Conservation (phyloP, 192 early-diverging fungal genomes). For the Endogone sp. region DNA sequence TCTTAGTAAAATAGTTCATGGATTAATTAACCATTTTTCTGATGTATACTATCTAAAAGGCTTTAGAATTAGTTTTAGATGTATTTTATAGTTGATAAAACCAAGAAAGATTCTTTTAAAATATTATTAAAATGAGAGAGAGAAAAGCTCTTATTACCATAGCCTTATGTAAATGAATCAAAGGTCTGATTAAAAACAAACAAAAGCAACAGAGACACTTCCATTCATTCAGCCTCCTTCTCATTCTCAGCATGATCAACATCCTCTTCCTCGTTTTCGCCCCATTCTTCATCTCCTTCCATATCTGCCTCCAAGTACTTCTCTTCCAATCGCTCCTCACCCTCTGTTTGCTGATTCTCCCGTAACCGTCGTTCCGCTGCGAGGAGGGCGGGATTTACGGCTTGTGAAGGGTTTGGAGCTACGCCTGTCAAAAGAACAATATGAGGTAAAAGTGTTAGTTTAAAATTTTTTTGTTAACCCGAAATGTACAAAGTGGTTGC, state of each 20-base stretch:
- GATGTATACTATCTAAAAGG: too few relatives aligned
- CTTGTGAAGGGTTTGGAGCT: neutral
- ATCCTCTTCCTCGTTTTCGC: neutral
- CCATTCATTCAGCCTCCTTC: neutral
- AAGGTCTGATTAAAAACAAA: neutral
- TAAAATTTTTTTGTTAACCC: too few relatives aligned
- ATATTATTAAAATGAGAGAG: too few relatives aligned
- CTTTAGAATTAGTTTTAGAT: too few relatives aligned
- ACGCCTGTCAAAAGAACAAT: neutral
- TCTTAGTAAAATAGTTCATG: too few relatives aligned
- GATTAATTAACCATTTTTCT: too few relatives aligned
- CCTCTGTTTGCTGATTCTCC: neutral
- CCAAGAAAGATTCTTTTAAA: too few relatives aligned
- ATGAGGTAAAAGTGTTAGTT: too few relatives aligned
- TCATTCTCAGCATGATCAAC: neutral
- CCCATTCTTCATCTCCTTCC: neutral
- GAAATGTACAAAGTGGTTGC: too few relatives aligned
- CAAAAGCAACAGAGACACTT: neutral
- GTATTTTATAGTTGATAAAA: too few relatives aligned
- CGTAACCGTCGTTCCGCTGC: neutral
- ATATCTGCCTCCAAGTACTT: neutral
- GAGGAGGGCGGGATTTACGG: neutral
- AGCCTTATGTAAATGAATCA: too few relatives aligned
- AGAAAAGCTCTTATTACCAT: too few relatives aligned
- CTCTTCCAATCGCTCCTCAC: neutral